phyloP scores from a whole-genome alignment of 305 asterid genomes.

The Plantago coronopus region DNA sequence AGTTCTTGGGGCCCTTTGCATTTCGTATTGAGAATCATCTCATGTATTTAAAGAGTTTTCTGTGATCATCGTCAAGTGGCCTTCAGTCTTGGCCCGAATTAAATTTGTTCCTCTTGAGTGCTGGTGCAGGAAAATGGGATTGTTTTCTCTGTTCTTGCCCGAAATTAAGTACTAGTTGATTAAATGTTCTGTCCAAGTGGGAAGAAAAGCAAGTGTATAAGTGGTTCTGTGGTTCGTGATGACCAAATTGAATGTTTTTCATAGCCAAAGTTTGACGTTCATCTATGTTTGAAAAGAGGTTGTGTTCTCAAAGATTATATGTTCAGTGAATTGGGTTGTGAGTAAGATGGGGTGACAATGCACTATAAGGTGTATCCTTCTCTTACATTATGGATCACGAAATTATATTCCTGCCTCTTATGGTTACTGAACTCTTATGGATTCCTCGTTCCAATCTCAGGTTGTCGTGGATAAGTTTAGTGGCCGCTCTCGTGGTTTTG shows the following conservation, averaged over 20 bases:
- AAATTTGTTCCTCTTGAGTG: slow-evolving; percentile 13
- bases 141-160: slow-evolving; percentile 14
- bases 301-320: slow-evolving; percentile 12
- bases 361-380: slow-evolving; percentile 21
- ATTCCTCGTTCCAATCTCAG: slow-evolving; percentile 31
- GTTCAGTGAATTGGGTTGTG: slow-evolving; percentile 17
- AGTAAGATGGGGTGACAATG: background rate
- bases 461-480: slow-evolving; percentile 72
- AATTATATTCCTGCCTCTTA: slow-evolving; percentile 3
- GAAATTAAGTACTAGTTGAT: slow-evolving; percentile 14
- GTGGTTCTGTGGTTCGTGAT: slow-evolving; percentile 10
- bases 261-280: slow-evolving; percentile 14
- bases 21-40: slow-evolving; percentile 3
- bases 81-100: slow-evolving; percentile 8
- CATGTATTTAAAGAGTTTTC: slow-evolving; percentile 4
- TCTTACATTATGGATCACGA: slow-evolving; percentile 20
- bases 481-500: slow-evolving; percentile 94
- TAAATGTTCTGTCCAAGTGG: slow-evolving; percentile 9
- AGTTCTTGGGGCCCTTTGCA: slow-evolving; percentile 4
- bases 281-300: slow-evolving; percentile 14
- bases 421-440: background rate
- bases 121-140: slow-evolving; percentile 14
- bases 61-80: slow-evolving; percentile 6
- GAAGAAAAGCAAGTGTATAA: slow-evolving; percentile 5
- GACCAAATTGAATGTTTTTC: slow-evolving; percentile 14